Percentiles rank a stretch among this genome's conserved stretches.
Conservation (phyloP, 768 basidiomycete species). For the Tulasnella sp. region DNA sequence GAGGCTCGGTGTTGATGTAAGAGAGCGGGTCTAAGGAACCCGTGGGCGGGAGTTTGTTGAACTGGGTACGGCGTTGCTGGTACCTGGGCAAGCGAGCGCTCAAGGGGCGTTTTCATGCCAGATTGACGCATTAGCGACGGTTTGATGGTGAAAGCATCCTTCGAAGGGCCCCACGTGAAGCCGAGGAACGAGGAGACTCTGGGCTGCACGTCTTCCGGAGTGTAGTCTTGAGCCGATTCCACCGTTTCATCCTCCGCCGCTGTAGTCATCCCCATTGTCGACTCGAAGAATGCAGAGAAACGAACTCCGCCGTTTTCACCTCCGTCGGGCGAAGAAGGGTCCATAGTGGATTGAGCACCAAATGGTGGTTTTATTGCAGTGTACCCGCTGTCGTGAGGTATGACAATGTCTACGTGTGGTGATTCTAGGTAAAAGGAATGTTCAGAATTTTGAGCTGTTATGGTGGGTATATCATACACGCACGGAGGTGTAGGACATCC, state of each 20-base stretch:
- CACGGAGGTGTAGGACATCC: constrained; percentile 3
- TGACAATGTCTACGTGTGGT: neutral
- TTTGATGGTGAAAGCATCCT: constrained; percentile 41
- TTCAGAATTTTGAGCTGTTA: neutral
- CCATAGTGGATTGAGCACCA: neutral
- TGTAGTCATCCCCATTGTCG: constrained; percentile 33
- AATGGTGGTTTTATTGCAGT: neutral
- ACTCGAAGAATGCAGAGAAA: constrained; percentile 74
- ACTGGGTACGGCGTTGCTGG: constrained; percentile 16
- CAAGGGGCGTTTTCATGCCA: constrained; percentile 19
- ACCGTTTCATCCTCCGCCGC: neutral
- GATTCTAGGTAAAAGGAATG: neutral
- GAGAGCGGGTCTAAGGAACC: neutral
- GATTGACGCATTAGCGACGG: constrained; percentile 19
- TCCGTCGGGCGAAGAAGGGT: neutral
- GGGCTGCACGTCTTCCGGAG: constrained; percentile 3
- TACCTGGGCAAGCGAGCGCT: constrained; percentile 3
- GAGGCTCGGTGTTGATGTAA: constrained; percentile 2
- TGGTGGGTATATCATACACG: neutral
- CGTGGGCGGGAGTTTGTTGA: constrained; percentile 15
- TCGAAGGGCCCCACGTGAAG: constrained; percentile 76
- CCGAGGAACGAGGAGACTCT: constrained; percentile 33
- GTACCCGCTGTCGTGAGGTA: constrained; percentile 7
- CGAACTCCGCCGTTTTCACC: constrained; percentile 34
- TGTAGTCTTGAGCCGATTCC: neutral